Conservation (phyloP, 2,329 filamentous ascomycete species). For the Nemania sp. region DNA sequence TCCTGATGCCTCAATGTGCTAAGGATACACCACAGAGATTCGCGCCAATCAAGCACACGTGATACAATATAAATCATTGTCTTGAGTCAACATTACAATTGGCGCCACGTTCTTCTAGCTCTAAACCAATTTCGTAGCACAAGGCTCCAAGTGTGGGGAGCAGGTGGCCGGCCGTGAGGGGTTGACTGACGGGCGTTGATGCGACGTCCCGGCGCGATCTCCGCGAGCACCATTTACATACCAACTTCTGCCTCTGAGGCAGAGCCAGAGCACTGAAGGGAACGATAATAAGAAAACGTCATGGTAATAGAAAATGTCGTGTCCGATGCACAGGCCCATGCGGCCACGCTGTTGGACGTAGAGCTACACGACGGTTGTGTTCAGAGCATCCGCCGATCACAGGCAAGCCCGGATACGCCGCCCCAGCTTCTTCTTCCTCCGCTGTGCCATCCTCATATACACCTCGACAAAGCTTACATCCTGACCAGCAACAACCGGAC, state of each 20-base stretch:
- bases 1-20: no score
- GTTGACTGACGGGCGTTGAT: background rate
- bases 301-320: slow-evolving; percentile 22
- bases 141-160: background rate
- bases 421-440: slow-evolving; percentile 41
- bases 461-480: slow-evolving; percentile 69
- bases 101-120: background rate
- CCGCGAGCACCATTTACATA: no score
- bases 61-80: no score
- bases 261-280: background rate
- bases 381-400: slow-evolving; percentile 26
- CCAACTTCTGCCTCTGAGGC: background rate
- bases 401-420: slow-evolving; percentile 17
- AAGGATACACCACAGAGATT: no score
- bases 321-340: slow-evolving; percentile 18
- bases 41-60: no score
- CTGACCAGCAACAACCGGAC: slow-evolving; percentile 45
- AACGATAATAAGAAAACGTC: no score
- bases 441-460: slow-evolving; percentile 73
- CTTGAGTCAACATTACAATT: no score
- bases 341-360: slow-evolving; percentile 16
- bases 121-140: background rate
- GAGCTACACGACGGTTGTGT: slow-evolving; percentile 27
- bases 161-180: background rate
- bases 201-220: no score